A percentile compares a stretch with the other conserved stretches of the same genome.
Conservation (phyloP, 2,329 filamentous ascomycete genomes). For the Hymenoscyphus repandus region DNA sequence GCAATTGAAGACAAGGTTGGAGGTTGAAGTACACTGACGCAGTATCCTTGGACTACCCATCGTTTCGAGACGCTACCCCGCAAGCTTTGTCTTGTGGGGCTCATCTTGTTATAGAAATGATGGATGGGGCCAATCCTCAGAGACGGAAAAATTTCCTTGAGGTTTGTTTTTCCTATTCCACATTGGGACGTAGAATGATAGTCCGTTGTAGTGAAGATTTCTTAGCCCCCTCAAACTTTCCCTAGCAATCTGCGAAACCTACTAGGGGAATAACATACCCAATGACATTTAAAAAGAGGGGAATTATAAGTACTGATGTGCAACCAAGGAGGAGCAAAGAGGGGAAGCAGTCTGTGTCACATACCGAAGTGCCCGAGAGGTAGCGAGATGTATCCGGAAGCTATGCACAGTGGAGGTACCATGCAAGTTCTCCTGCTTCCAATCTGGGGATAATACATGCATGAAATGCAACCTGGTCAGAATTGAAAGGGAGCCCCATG, state of each 20-base stretch:
- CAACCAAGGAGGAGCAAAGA: not conserved
- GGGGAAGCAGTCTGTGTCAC: not conserved
- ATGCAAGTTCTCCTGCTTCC: not conserved
- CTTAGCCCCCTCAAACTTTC: not conserved
- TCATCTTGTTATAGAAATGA: not conserved
- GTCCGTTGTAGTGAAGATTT: not conserved
- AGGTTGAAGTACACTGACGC: not conserved
- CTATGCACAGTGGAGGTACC: not conserved
- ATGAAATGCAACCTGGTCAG: too few relatives aligned
- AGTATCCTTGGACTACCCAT: not conserved
- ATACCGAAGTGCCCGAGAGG: not conserved
- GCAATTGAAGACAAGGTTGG: not conserved
- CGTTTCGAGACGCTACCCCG: constrained; percentile 11
- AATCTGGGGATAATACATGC: too few relatives aligned
- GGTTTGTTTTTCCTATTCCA: not conserved
- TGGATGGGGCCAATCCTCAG: not conserved
- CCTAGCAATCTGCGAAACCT: too few relatives aligned
- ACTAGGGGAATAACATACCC: too few relatives aligned
- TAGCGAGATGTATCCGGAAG: not conserved
- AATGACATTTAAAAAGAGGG: too few relatives aligned
- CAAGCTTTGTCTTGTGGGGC: constrained; percentile 8
- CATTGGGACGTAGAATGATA: too few relatives aligned
- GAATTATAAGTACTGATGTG: not conserved
- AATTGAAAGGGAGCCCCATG: too few relatives aligned
- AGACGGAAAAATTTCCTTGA: not conserved